Evolutionary conservation across 768 basidiomycete species (phyloP), one percentile per base, ranked within the genome.

Genomic region (Macrolepiota fuliginosa): DNA sequence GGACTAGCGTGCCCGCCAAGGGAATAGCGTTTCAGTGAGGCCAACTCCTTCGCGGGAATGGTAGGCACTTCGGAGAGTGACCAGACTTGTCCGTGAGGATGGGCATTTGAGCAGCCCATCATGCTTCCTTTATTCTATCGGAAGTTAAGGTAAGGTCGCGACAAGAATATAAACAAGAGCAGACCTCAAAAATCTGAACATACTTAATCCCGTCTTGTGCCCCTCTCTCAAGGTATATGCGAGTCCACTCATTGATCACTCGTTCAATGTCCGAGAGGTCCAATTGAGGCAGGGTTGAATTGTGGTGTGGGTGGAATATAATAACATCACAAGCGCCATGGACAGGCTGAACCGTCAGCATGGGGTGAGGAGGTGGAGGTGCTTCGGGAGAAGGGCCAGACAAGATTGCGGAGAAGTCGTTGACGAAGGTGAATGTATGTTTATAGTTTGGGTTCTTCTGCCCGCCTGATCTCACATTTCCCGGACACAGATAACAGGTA

Each of bases 31-130:
- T 76, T 76, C 42, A 94, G 71, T 39, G 83, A 84, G 1, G 67
- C 67, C 5, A 94, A 75, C 68, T 94, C 93, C 56, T 78, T 85
- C 1, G 87, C 79, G 1, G 91, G 87, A 25, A 90, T 72, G 0
- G 85, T 83, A 0, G 93, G 94, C 6, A 94, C 75, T 15, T 78
- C 78, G 2, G 89, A 91, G 3, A 89, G 73, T 2, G 92, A 90
- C 91, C 93, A 94, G 15, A 88, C 85, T 73, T 97, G 95, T 22
- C 94, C 92, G 71, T 96, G 95, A 0, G 95, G 94, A 71, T 96
- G 95, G 25, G 94, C 92, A 69, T 96, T 96, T 6, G 91, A 93
- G 70, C 93, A 96, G 11, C 95, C 95, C 95, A 96, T 96, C 79
- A 94, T 94, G 2, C 88, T 75, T 2, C 95, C 95, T 75, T 95